Base-by-base conservation (phyloP, 106 monocot genomes). In the Dendrobium catenatum region DNA sequence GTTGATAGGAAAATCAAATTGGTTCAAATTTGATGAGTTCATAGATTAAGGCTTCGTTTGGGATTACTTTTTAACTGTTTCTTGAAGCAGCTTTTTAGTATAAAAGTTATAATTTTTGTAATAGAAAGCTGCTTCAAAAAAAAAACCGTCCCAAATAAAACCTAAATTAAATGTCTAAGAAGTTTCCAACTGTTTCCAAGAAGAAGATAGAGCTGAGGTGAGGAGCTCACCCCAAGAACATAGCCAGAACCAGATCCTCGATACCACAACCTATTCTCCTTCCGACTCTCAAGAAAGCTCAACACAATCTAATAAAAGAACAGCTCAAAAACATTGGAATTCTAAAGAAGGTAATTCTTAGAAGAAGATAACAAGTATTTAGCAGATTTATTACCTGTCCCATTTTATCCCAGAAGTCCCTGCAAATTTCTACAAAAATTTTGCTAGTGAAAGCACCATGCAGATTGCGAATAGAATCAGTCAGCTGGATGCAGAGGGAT, bases 201-300 rank as follows among this genome's bases (percentile, higher is more conserved):
- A 64, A 72, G 27, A 33, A 33, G 33, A 29, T 40, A 33, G 72
- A 31, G 37, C 22, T 40, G 11, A 66, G 20, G 41, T 46, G 44
- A 64, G 43, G 48, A 43, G 55, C 91, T 89, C 87, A 98, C 94
- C 82, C 88, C 85, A 26, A 98, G 82, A 78, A 92, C 94, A 85
- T 91, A 86, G 42, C 81, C 85, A 27, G 97, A 92, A 55, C 81
- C 87, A 37, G 94, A 92, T 77, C 92, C 92, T 70, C 86, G 84
- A 66, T 98, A 94, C 90, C 94, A 98, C 40, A 87, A 82, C 44
- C 89, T 88, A 82, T 95, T 98, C 86, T 94, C 97, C 73, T 94
- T 98, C 80, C 89, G 49, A 80, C 92, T 97, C 87, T 94, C 97
- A 24, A 97, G 88, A 79, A 97, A 97, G 41, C 81, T 88, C 75